phyloP scores from a whole-genome alignment of 192 early-diverging fungal genomes.

The Haplosporangium gracile region DNA sequence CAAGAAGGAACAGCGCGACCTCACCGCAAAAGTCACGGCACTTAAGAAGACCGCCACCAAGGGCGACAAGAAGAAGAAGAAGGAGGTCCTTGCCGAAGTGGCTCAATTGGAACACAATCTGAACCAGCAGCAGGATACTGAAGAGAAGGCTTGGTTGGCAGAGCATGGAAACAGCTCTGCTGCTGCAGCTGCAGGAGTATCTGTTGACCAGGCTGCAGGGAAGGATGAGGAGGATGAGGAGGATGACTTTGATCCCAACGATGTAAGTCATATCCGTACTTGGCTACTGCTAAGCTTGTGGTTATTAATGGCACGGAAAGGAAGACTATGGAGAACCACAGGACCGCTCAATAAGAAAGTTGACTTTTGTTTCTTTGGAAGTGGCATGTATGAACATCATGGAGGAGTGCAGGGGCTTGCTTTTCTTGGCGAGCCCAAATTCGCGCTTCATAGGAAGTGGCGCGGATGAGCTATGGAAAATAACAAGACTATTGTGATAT shows the following conservation, averaged over 20 bases:
- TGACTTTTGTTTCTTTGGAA: not conserved
- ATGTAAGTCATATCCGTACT: slow-evolving; percentile 17
- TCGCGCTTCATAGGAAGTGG: no score
- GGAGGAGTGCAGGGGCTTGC: not conserved
- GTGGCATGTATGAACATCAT: not conserved
- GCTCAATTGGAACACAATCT: slow-evolving; percentile 75
- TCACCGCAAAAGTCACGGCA: slow-evolving; percentile 73
- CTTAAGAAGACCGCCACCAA: slow-evolving; percentile 85
- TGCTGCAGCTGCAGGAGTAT: not conserved
- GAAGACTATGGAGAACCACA: not conserved
- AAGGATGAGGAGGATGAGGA: slow-evolving; percentile 30
- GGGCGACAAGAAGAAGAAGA: slow-evolving; percentile 93
- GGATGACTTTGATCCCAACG: slow-evolving; percentile 51
- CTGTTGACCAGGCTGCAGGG: not conserved
- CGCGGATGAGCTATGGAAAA: no score
- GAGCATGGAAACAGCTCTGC: slow-evolving; percentile 8
- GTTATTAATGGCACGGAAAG: not conserved
- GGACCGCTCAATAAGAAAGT: not conserved
- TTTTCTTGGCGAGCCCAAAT: no score
- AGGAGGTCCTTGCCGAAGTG: slow-evolving; percentile 76
- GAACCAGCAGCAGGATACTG: slow-evolving; percentile 71
- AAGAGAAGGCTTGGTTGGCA: slow-evolving; percentile 60
- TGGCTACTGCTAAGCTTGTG: not conserved
- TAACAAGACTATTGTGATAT: no score
- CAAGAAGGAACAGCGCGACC: slow-evolving; percentile 81